Evolutionary conservation across 2,329 filamentous ascomycete species (phyloP).

Genomic region (Macrophomina phaseolina): DNA sequence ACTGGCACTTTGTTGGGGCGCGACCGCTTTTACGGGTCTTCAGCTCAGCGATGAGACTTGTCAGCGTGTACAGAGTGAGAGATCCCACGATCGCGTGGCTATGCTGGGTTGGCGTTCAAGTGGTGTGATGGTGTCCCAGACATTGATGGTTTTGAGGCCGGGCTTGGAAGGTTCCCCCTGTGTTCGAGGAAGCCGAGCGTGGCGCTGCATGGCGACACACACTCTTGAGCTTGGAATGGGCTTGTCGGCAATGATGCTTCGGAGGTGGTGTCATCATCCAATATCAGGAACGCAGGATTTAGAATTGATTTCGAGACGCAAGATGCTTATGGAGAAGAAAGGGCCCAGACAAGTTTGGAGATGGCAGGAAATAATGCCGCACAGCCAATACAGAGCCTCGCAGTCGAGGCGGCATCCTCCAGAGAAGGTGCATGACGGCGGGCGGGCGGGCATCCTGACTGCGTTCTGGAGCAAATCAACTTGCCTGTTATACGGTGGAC

Average conservation of each 20-base stretch:
- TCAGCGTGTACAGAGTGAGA: background rate
- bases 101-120: background rate
- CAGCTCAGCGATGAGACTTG: background rate
- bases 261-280: background rate
- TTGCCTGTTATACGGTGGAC: background rate
- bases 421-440: background rate
- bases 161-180: background rate
- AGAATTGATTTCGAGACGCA: background rate
- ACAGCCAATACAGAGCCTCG: background rate
- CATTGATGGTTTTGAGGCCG: background rate
- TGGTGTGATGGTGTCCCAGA: background rate
- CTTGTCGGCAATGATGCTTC: background rate
- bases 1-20: background rate
- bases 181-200: background rate
- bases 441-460: background rate
- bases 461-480: background rate
- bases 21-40: background rate
- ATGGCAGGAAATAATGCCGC: conserved; percentile 3
- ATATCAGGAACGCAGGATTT: background rate
- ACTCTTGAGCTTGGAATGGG: background rate
- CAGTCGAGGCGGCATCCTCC: background rate
- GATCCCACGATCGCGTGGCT: background rate
- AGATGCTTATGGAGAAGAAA: background rate
- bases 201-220: background rate
- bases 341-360: background rate